These are phyloP conservation scores for Trichoderma brevicompactum DNA, from an alignment of 2,329 filamentous ascomycete genomes.

Conservation along the genomic window DNA sequence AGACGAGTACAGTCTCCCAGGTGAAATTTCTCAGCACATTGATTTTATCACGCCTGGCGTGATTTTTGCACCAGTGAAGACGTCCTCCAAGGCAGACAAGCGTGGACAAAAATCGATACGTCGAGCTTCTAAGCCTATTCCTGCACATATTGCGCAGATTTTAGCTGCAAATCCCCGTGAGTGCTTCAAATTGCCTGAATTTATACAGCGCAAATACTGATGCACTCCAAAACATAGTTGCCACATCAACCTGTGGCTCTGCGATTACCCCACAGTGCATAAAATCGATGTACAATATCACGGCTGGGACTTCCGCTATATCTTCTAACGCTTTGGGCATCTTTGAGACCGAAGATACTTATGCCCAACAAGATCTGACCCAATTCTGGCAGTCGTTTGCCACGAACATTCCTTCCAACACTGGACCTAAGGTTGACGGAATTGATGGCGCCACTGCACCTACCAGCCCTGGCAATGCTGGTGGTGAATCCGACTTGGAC, in stretches of 20 bases:
- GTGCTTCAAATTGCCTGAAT: not conserved
- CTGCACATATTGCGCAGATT: constrained; percentile 5
- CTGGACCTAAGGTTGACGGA: constrained; percentile 49
- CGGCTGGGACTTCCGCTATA: constrained; percentile 43
- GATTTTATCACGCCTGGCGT: constrained; percentile 50
- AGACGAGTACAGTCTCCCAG: constrained; percentile 48
- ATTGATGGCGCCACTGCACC: constrained; percentile 54
- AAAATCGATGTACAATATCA: constrained; percentile 52
- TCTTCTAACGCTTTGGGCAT: constrained; percentile 55
- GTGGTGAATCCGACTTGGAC: constrained; percentile 58
- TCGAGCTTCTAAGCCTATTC: not conserved
- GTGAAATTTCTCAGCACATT: constrained; percentile 44
- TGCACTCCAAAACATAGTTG: not conserved
- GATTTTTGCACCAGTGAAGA: constrained; percentile 20
- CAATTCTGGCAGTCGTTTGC: constrained; percentile 52
- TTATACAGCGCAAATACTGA: not conserved
- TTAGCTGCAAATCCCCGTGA: constrained; percentile 16
- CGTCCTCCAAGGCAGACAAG: not conserved
- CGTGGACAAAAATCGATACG: not conserved
- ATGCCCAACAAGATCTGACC: constrained; percentile 54
- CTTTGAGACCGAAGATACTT: constrained; percentile 58
- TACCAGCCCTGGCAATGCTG: constrained; percentile 37
- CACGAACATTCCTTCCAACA: constrained; percentile 47
- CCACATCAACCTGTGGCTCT: constrained; percentile 48
- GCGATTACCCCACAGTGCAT: constrained; percentile 63